Evolutionary conservation across 192 early-diverging fungal species (phyloP), one percentile per base, ranked within the genome.

Genomic region (Mortierella alpina): DNA sequence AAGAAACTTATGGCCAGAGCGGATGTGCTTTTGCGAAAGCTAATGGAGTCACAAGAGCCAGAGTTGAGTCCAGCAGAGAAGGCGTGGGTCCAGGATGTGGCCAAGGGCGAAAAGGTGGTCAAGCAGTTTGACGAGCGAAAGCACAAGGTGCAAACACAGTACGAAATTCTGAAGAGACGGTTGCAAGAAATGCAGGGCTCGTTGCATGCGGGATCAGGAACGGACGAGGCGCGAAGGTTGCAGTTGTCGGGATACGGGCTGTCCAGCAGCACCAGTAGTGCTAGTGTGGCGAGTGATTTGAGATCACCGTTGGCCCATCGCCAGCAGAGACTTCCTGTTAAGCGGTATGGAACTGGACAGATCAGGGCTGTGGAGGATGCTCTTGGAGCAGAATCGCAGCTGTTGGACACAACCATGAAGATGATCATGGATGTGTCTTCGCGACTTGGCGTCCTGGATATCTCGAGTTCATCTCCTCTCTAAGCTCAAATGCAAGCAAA

Each of bases 31-130:
- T 68, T 95, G 59, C 89, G 89, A 40, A 87, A 90, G 68, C 60
- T 93, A 42, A 88, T 90, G 54, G 88, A 88, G 50, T 79, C 82
- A 15, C 84, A 83, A 52, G 90, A 92, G 66, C 92, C 90, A 9
- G 87, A 85, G 39, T 73, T 93, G 70, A 88, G 88, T 6, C 63
- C 84, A 7, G 82, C 86, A 23, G 93, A 94, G 75, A 83, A 80
- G 60, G 77, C 70, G 44, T 90, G 87, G 87, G 76, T 82, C 20
- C 40, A 70, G 20, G 78, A 86, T 45, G 63, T 90, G 22, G 64
- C 45, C 20, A 80, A 20, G 55, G 59, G 47, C 40, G 65, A 72
- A 22, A 68, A 64, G 47, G 23, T 47, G 2, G 63, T 72, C 10
- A 72, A 80, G 54, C 8, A 47, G 2, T 72, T 62, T 45, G 47